These are phyloP conservation scores for Epichloe baconii DNA, from an alignment of 2,329 filamentous ascomycete species.

Conservation along the genomic window DNA sequence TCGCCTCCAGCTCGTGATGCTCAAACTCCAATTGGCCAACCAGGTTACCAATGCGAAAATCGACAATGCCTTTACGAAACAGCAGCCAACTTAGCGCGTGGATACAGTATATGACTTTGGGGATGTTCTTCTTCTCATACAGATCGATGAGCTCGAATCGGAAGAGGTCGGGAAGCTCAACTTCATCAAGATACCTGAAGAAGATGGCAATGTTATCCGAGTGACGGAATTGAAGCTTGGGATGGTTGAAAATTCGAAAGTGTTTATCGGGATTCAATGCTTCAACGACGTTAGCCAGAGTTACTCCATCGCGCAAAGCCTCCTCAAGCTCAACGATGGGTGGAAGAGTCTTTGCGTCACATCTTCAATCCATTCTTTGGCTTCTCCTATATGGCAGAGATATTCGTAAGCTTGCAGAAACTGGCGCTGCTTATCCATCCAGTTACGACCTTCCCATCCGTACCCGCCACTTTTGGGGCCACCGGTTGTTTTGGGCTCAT, in stretches of 20 bases:
- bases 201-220: constrained; percentile 97
- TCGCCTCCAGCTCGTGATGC: constrained; percentile 91
- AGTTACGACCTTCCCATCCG: constrained; percentile 72
- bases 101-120: constrained; percentile 98
- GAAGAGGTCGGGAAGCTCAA: constrained; percentile 88
- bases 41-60: constrained; percentile 91
- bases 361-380: constrained; percentile 97
- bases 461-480: constrained; percentile 40
- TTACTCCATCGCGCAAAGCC: constrained; percentile 82
- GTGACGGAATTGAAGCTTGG: constrained; percentile 82
- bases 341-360: constrained; percentile 73
- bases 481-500: constrained; percentile 34
- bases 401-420: constrained; percentile 97
- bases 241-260: constrained; percentile 72
- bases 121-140: constrained; percentile 99
- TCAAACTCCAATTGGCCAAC: constrained; percentile 96
- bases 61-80: constrained; percentile 85
- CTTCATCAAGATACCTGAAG: constrained; percentile 83
- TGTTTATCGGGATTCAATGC: constrained; percentile 66
- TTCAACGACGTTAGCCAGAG: constrained; percentile 85
- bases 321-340: constrained; percentile 92
- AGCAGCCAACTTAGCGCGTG: constrained; percentile 96
- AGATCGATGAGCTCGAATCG: constrained; percentile 94
- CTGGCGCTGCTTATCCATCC: constrained; percentile 98
- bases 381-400: constrained; percentile 95